phyloP scores from a whole-genome alignment of 352 stramenopile species.

The Globisporangium echinulatum region DNA sequence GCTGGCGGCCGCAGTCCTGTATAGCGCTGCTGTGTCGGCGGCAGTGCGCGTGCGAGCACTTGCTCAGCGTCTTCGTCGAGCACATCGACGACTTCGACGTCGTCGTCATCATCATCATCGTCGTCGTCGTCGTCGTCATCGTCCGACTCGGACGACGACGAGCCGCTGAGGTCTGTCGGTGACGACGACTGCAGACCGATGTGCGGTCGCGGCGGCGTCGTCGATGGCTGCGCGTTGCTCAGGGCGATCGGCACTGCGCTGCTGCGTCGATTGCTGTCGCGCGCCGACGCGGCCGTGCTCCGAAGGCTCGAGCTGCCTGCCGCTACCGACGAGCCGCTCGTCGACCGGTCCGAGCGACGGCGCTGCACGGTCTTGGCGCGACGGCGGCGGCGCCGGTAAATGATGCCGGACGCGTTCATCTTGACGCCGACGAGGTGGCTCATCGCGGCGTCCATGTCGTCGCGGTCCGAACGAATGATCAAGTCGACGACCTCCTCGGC shows the following conservation, averaged over 20 bases:
- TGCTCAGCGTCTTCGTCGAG: conserved; percentile 6
- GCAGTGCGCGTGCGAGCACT: neutral
- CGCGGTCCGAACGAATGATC: conserved; percentile 47
- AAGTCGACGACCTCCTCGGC: conserved; percentile 63
- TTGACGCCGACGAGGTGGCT: conserved; percentile 68
- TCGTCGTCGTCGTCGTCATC: conserved; percentile 10
- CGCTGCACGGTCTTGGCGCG: conserved; percentile 1
- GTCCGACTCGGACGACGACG: conserved; percentile 35
- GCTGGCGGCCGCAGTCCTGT: neutral
- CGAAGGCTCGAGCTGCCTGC: neutral
- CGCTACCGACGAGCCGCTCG: neutral
- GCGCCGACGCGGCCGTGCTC: neutral
- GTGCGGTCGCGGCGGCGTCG: conserved; percentile 2
- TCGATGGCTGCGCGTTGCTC: neutral
- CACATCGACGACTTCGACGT: conserved; percentile 12
- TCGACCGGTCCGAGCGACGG: neutral
- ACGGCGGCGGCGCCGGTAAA: conserved; percentile 39
- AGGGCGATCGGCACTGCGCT: neutral
- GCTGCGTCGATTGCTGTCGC: too few relatives aligned
- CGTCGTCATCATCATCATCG: conserved; percentile 6
- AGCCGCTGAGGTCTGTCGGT: conserved; percentile 20
- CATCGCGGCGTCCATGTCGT: conserved; percentile 67
- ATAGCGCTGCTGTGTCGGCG: neutral
- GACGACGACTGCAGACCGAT: neutral
- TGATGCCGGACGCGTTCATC: conserved; percentile 35